Conservation (phyloP, 345 rosid species). For the Melaleuca alternifolia region DNA sequence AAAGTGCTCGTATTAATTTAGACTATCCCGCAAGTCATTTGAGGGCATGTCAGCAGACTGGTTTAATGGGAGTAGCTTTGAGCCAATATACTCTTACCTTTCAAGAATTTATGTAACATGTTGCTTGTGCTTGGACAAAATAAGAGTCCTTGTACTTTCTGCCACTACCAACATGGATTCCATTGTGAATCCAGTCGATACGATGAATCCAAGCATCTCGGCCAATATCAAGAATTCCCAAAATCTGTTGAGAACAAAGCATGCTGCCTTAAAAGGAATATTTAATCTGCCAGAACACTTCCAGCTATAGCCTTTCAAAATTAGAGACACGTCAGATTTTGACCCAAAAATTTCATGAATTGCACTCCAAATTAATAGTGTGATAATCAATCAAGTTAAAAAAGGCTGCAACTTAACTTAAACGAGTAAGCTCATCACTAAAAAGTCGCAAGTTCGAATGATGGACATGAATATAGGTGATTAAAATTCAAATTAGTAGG, state of each 20-base stretch:
- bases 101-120: slow-evolving; percentile 63
- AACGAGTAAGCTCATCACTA: neutral
- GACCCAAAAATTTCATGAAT: neutral
- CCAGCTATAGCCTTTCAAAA: neutral
- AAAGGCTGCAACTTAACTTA: neutral
- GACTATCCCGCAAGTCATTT: neutral
- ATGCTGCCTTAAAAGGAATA: neutral
- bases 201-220: slow-evolving; percentile 91
- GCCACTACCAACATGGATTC: slow-evolving; percentile 61
- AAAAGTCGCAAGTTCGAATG: neutral
- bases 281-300: neutral
- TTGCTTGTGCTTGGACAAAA: slow-evolving; percentile 73
- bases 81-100: neutral
- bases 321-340: neutral
- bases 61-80: neutral
- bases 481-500: neutral
- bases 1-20: neutral
- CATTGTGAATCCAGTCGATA: slow-evolving; percentile 77
- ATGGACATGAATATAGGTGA: neutral
- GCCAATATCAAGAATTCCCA: slow-evolving; percentile 71
- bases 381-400: neutral
- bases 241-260: slow-evolving; percentile 28
- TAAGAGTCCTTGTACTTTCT: slow-evolving; percentile 90
- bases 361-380: neutral
- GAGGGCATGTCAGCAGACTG: neutral